phyloP scores from a whole-genome alignment of 2,329 filamentous ascomycete species.

The Annulohypoxylon truncatum region DNA sequence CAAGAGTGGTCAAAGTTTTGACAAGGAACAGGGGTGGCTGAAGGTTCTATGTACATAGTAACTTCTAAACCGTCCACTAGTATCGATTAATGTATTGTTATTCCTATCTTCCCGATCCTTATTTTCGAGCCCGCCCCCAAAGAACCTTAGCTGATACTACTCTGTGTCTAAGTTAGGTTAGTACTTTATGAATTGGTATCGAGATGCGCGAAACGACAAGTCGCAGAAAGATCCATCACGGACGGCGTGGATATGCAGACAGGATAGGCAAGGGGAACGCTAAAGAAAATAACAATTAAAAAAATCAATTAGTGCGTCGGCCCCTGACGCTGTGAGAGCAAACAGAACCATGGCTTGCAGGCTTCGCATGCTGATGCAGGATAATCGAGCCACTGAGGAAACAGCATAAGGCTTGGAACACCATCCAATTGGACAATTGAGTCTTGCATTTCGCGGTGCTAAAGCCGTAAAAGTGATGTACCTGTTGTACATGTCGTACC shows the following conservation, averaged over 20 bases:
- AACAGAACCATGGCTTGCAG: slow-evolving; percentile 29
- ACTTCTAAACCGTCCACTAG: slow-evolving; percentile 1
- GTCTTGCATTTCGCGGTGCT: neutral
- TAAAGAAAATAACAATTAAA: slow-evolving; percentile 20
- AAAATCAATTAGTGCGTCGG: slow-evolving; percentile 14
- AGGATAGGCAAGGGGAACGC: neutral
- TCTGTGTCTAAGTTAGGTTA: neutral
- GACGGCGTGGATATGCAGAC: neutral
- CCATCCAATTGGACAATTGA: slow-evolving; percentile 34
- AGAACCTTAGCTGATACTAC: neutral
- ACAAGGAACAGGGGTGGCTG: slow-evolving; percentile 3
- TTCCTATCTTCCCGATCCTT: neutral
- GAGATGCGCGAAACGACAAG: slow-evolving; percentile 8
- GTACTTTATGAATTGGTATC: slow-evolving; percentile 12
- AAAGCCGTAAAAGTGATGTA: neutral
- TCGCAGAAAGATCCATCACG: slow-evolving; percentile 1
- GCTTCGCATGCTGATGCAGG: slow-evolving; percentile 16
- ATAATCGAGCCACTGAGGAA: slow-evolving; percentile 27
- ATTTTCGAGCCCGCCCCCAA: neutral
- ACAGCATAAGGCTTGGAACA: slow-evolving; percentile 23
- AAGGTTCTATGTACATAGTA: too few relatives aligned
- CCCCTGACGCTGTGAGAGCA: slow-evolving; percentile 25
- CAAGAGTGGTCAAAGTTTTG: slow-evolving; percentile 16
- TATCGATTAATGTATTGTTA: neutral
- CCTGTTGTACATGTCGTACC: neutral